A percentile compares a stretch with the other conserved stretches of the same genome.
Evolutionary conservation across 257 asterid genomes (phyloP).

Genomic region (Solanum etuberosum): DNA sequence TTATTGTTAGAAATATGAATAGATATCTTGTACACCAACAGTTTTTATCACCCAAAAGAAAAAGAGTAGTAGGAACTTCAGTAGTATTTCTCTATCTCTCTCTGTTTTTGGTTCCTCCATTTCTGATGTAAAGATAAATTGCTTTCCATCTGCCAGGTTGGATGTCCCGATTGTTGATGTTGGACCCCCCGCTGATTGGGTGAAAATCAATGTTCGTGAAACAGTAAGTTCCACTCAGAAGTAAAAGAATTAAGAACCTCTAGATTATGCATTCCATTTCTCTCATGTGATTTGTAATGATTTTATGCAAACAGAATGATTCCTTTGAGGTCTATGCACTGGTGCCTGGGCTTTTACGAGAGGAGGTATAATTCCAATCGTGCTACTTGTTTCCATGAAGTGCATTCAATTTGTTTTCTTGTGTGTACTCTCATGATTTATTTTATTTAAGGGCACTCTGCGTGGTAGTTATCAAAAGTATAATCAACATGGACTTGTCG

Average conservation of each 20-base stretch:
- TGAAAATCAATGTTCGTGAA: constrained; percentile 80
- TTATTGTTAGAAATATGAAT: no score
- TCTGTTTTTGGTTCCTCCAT: not conserved
- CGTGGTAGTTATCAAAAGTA: no score
- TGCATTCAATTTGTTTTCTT: not conserved
- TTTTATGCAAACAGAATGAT: constrained; percentile 43
- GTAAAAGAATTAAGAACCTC: not conserved
- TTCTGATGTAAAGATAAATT: not conserved
- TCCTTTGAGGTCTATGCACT: constrained; percentile 85
- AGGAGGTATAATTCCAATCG: constrained; percentile 47
- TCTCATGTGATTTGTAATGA: not conserved
- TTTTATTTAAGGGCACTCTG: no score
- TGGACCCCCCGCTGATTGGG: constrained; percentile 96
- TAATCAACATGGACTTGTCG: no score
- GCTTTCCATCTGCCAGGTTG: constrained; percentile 30
- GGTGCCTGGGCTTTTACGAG: constrained; percentile 83
- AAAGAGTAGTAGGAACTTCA: not conserved
- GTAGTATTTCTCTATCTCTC: not conserved
- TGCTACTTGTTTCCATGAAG: not conserved
- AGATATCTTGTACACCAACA: not conserved
- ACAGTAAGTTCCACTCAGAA: constrained; percentile 38
- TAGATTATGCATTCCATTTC: not conserved
- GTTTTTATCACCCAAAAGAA: not conserved
- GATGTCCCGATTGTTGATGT: constrained; percentile 60
- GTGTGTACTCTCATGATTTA: no score